Percentiles rank a stretch among this genome's conserved stretches.
Conservation (phyloP, 768 basidiomycete species). For the Lactarius sanguifluus region DNA sequence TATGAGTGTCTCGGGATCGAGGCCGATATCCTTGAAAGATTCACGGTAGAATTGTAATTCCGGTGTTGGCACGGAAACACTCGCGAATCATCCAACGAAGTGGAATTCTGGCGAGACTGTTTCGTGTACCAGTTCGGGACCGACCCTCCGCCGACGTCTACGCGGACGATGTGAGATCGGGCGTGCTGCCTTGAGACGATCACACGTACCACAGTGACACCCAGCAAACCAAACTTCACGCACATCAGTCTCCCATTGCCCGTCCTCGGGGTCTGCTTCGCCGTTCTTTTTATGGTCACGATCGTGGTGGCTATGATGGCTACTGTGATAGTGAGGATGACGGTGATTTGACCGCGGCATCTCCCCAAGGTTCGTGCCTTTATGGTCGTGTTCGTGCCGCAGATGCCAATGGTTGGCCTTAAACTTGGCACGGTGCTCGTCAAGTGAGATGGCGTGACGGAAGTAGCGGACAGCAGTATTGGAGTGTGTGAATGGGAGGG, state of each 20-base stretch:
- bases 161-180: slow-evolving; percentile 5
- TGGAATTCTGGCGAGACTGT: slow-evolving; percentile 67
- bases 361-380: slow-evolving; percentile 52
- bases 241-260: slow-evolving; percentile 51
- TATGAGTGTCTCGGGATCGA: slow-evolving; percentile 32
- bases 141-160: slow-evolving; percentile 76
- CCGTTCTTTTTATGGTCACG: slow-evolving; percentile 38
- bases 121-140: slow-evolving; percentile 54
- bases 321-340: slow-evolving; percentile 28
- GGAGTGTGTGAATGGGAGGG: slow-evolving; percentile 63
- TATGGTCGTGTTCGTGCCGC: slow-evolving; percentile 38
- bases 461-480: slow-evolving; percentile 63
- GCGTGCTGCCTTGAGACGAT: not conserved
- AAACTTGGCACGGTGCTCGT: slow-evolving; percentile 66
- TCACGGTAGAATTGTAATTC: slow-evolving; percentile 41
- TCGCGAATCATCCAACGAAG: slow-evolving; percentile 61
- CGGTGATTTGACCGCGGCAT: slow-evolving; percentile 41
- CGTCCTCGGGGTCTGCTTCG: slow-evolving; percentile 43
- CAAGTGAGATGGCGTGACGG: slow-evolving; percentile 69
- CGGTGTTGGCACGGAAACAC: slow-evolving; percentile 47
- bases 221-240: slow-evolving; percentile 84
- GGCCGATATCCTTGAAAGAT: slow-evolving; percentile 36
- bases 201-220: slow-evolving; percentile 59
- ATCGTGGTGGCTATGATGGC: slow-evolving; percentile 24
- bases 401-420: slow-evolving; percentile 35